Percentiles rank a stretch among this genome's conserved stretches.
phyloP scores from a whole-genome alignment of 352 stramenopile species.

The Pythium sukuiense region DNA sequence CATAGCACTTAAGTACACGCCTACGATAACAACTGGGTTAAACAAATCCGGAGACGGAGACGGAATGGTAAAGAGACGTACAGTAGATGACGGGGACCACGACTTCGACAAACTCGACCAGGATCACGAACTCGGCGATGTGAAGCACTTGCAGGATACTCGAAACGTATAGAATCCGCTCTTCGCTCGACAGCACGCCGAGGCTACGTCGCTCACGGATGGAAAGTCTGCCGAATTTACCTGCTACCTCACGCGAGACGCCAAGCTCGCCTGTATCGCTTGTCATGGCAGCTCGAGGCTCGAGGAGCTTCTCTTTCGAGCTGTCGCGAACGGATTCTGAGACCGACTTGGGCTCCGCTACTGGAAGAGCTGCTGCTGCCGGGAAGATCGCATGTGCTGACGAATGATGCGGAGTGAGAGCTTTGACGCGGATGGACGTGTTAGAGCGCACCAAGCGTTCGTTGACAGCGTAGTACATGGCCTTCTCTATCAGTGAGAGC shows the following conservation, averaged over 20 bases:
- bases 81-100: constrained; percentile 41
- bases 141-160: constrained; percentile 24
- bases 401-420: not conserved
- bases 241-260: too few species aligned
- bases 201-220: not conserved
- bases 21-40: too few species aligned
- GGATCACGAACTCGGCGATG: constrained; percentile 44
- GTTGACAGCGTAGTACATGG: constrained; percentile 5
- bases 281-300: not conserved
- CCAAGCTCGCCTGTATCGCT: too few species aligned
- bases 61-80: constrained; percentile 15
- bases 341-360: too few species aligned
- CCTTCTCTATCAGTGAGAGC: constrained; percentile 11
- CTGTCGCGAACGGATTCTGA: too few species aligned
- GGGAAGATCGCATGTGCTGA: not conserved
- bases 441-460: not conserved
- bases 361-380: too few species aligned
- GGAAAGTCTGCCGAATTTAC: too few species aligned
- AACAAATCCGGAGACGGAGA: not conserved
- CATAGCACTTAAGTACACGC: not conserved
- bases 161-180: not conserved
- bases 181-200: constrained; percentile 16
- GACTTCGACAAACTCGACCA: constrained; percentile 43
- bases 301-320: too few species aligned
- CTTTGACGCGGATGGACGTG: not conserved